Conservation (phyloP, 208 protist genomes). For the Trypanosoma conorhini region DNA sequence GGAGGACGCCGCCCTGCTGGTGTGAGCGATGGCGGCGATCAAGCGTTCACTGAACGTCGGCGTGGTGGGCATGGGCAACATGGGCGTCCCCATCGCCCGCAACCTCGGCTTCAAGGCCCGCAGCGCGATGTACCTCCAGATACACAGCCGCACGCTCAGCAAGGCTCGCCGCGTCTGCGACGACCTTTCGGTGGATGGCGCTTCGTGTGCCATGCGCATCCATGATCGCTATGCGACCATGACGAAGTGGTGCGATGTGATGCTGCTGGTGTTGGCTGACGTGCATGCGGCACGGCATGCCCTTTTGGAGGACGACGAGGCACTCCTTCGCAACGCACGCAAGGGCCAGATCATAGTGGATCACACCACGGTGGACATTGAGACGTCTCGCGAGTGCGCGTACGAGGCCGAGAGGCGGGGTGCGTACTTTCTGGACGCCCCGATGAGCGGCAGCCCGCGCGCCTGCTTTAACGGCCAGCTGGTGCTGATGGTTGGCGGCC, state of each 20-base stretch:
- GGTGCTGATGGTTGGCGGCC: constrained; percentile 83
- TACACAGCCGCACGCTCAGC: constrained; percentile 69
- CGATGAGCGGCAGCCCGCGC: constrained; percentile 82
- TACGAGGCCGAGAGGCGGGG: constrained; percentile 57
- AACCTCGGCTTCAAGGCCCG: constrained; percentile 89
- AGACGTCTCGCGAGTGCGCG: constrained; percentile 68
- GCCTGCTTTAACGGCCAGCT: constrained; percentile 83
- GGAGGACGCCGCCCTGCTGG: neutral
- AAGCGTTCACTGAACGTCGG: constrained; percentile 90
- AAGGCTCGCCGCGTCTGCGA: constrained; percentile 75
- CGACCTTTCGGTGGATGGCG: constrained; percentile 80
- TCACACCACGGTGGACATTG: constrained; percentile 87
- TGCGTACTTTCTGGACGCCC: constrained; percentile 83
- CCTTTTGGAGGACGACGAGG: constrained; percentile 62
- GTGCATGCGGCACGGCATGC: constrained; percentile 47
- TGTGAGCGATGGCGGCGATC: constrained; percentile 36
- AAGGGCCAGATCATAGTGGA: constrained; percentile 87
- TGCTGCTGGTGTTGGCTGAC: constrained; percentile 64
- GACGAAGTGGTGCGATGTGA: constrained; percentile 89
- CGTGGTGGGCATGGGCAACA: constrained; percentile 85
- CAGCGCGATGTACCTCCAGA: constrained; percentile 83
- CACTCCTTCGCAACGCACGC: constrained; percentile 69
- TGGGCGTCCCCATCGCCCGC: constrained; percentile 83
- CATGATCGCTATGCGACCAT: constrained; percentile 81
- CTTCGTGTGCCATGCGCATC: constrained; percentile 82